Base-by-base conservation (phyloP, 1,139 yeast genomes). In the Yamadazyma trypodendri region DNA sequence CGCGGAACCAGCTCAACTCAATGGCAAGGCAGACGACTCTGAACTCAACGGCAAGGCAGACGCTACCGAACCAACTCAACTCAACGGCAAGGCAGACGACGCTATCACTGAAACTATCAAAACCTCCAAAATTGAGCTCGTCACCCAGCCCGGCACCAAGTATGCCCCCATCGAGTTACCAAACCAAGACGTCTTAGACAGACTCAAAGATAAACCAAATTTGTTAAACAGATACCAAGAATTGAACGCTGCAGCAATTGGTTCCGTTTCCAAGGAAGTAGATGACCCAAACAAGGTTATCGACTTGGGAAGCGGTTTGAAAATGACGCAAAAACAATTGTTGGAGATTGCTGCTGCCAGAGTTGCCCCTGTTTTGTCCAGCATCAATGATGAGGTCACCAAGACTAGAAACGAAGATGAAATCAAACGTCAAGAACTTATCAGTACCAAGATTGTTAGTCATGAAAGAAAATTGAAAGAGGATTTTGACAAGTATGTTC, bases 321-420 rank as follows among this genome's bases (percentile, higher is more conserved):
- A 59, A 40, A 64, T 77, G 66, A 72, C 81, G 29, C 80, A 76
- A 49, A 72, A 71, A 40, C 79, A 77, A 55, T 69, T 77, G 47
- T 63, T 75, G 47, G 81, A 69, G 35, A 72, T 77, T 54, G 82
- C 82, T 18, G 75, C 77, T 30, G 63, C 63, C 46, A 67, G 82
- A 49, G 79, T 77, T 28, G 77, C 78, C 18, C 83, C 83, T 2
- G 74, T 77, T 23, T 62, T 77, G 51, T 63, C 71, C 31, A 65
- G 59, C 45, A 75, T 77, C 51, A 74, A 75, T 49, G 73, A 69
- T 14, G 73, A 74, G 45, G 82, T 76, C 36, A 58, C 63, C 37
- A 69, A 70, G 48, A 68, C 75, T 29, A 60, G 73, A 48, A 53
- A 68, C 43, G 77, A 70, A 48, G 77, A 72, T 52, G 72, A 68